phyloP scores from a whole-genome alignment of 2,329 filamentous ascomycete species.

The Neobulgaria alba region DNA sequence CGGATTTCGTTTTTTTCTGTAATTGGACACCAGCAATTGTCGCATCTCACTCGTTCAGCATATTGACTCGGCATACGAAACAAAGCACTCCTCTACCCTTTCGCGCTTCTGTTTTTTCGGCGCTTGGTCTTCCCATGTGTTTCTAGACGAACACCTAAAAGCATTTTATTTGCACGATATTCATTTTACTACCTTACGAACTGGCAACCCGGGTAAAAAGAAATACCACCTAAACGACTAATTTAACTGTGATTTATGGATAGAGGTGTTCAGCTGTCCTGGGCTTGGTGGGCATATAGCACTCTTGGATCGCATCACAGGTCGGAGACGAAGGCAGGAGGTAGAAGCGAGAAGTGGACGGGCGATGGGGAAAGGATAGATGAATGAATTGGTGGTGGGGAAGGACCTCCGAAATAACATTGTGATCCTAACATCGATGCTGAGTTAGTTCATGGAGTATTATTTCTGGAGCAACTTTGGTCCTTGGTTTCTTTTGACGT shows the following conservation, averaged over 20 bases:
- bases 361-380: constrained; percentile 23
- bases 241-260: constrained; percentile 21
- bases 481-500: no score
- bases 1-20: constrained; percentile 22
- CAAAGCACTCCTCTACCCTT: constrained; percentile 15
- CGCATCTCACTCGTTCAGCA: constrained; percentile 24
- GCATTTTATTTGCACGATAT: constrained; percentile 24
- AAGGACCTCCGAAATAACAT: constrained; percentile 22
- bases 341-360: constrained; percentile 25
- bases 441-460: constrained; percentile 17
- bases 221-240: constrained; percentile 28
- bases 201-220: constrained; percentile 28
- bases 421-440: constrained; percentile 22
- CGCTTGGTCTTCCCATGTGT: constrained; percentile 27
- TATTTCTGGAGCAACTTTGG: constrained; percentile 1
- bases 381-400: constrained; percentile 17
- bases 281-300: constrained; percentile 5
- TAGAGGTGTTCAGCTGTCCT: constrained; percentile 11
- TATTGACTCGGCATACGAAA: constrained; percentile 24
- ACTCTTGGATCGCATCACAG: constrained; percentile 18
- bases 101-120: constrained; percentile 26
- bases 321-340: constrained; percentile 23
- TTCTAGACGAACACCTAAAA: constrained; percentile 23
- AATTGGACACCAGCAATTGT: constrained; percentile 25
- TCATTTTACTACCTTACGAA: constrained; percentile 28